Percentiles rank a stretch among this genome's conserved stretches.
phyloP scores from a whole-genome alignment of 202 grass and related monocot genomes.

The Thinopyrum obtusiflorum region DNA sequence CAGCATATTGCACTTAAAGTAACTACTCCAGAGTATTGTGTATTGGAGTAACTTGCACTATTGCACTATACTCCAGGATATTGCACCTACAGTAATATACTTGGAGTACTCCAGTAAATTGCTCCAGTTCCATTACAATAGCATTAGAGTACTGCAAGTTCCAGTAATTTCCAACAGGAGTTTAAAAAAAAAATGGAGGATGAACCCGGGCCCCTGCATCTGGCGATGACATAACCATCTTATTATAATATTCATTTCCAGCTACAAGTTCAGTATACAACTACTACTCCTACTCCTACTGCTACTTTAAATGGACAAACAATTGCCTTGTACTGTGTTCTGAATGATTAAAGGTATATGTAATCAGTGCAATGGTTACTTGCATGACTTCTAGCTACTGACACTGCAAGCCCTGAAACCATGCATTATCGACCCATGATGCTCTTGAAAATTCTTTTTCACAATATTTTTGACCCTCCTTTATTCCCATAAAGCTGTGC shows the following conservation, averaged over 20 bases:
- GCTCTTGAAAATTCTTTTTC: neutral
- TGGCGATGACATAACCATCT: too few relatives aligned
- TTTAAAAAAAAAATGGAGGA: too few relatives aligned
- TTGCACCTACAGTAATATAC: neutral
- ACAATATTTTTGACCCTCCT: neutral
- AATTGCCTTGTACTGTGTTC: neutral
- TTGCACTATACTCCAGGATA: neutral
- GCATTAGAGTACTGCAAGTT: neutral
- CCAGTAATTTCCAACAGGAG: too few relatives aligned
- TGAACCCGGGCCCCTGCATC: too few relatives aligned
- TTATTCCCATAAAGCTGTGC: conserved; percentile 31
- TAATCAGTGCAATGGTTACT: neutral
- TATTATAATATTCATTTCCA: too few relatives aligned
- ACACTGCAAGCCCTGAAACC: conserved; percentile 18
- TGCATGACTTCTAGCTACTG: neutral
- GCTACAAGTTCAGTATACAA: neutral
- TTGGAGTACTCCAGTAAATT: neutral
- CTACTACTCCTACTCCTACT: neutral
- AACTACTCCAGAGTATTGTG: too few relatives aligned
- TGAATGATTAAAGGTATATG: conserved; percentile 23
- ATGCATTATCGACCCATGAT: conserved; percentile 28
- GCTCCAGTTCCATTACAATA: neutral
- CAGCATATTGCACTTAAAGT: too few relatives aligned
- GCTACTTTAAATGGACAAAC: neutral
- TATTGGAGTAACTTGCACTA: too few relatives aligned